Base-by-base conservation (phyloP, 2,329 filamentous ascomycete genomes). In the Aspergillus awamori region DNA sequence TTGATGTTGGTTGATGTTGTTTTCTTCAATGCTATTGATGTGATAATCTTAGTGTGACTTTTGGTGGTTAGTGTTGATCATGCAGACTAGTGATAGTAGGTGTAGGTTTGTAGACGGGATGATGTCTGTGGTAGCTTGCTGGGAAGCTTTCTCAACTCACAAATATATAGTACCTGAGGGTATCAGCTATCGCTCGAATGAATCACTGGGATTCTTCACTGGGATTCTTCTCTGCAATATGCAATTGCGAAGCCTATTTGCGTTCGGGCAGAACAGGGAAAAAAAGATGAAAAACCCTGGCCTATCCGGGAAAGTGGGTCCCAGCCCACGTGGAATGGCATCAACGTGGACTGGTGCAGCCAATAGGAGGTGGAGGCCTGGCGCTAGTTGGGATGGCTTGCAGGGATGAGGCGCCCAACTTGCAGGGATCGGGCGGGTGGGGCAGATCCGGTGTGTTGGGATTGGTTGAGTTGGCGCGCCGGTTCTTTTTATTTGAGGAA, bases 241-340 rank as follows among this genome's bases (percentile, higher is more conserved):
- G 41, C 41, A 45, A 24, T 4, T 11, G 20, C 41, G 2, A 45
- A 15, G 20, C 10, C 41, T 45, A 45, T 13, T 36, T 36, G 5
- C 41, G 6, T 13, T 45, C 41, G 33, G 41, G 47, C 47, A 51
- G 17, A 52, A 45, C 30, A 57, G 33, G 57, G 36, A 56, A 49
- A 54, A 43, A 55, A 38, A 55, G 57, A 48, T 56, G 45, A 11
- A 15, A 58, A 51, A 39, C 53, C 61, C 58, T 51, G 47, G 54
- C 57, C 38, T 52, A 53, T 60, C 61, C 51, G 58, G 54, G 39
- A 28, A 57, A 58, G 58, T 63, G 61, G 61, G 58, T 43, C 30
- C 24, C 4, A 22, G 17, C 20, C 56, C 56, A 59, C 53, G 52
- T 57, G 15, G 39, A n/a, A 57, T 38, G 51, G 48, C 51, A 47